Base-by-base conservation (phyloP, 2,329 filamentous ascomycete genomes). In the Botrytis pseudocinerea region DNA sequence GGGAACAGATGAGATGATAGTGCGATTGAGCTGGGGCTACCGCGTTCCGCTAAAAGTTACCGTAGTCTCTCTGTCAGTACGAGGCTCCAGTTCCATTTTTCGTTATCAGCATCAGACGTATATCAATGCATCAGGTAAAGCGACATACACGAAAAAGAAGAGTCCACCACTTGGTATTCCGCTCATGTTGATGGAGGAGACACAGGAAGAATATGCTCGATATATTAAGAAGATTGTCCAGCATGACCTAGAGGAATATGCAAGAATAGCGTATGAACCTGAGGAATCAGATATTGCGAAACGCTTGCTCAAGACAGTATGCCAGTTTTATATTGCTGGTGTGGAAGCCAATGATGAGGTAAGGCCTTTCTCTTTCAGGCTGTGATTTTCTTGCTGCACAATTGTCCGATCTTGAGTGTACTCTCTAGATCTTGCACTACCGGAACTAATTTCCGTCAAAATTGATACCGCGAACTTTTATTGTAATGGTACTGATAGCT, bases 121-220 rank as follows among this genome's bases (percentile, higher is more conserved):
- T 18, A 64, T 70, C 20, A 75, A 75, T 32, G 74, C 74, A 32
- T 68, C 62, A 32, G 51, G 70, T 7, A 59, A 69, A 25, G 76
- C 76, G 22, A 75, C 66, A 46, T 62, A 78, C 9, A 74, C 78
- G 14, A 73, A 73, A 64, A 77, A 77, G 66, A 72, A 74, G 48
- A 80, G 79, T 54, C 78, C 78, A 42, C 79, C 79, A 1, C 74
- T 80, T 18, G 78, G 78, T 22, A 79, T 80, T 42, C 78, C 77
- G 10, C 73, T 78, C 16, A 74, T 73, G 48, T 74, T 74, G 1
- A 78, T 80, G 77, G 76, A 77, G 54, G 79, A 78, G 22, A 79
- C 79, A 75, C 75, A 78, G 69, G 74, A 78, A 12, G 68, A 71
- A 59, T 80, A 79, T 60, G 72, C 73, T 20, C 63, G 60, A 57